Evolutionary conservation across 148 eudicot species (phyloP), one percentile per base, ranked within the genome.

Genomic region (Camellia japonica): DNA sequence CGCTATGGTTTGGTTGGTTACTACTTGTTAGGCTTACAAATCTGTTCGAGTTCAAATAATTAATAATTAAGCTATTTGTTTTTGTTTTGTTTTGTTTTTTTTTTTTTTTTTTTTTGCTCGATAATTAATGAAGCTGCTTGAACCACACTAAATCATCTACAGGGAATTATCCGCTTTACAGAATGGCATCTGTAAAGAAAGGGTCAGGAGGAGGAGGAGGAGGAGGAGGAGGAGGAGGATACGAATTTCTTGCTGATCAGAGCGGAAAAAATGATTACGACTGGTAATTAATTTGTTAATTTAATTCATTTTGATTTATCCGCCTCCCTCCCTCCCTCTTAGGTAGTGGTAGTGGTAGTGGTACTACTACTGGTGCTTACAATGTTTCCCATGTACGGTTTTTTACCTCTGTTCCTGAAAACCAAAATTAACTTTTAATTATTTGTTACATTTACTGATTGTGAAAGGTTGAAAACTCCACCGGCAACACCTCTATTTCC

Each of bases 401-500:
- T 23, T 23, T 23, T 0, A 23, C 23, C 23, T 23, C 23, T 23
- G 23, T 23, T 23, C 0, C 14, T 41, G 16, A 56, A 3, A 38
- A 11, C 14, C 63, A 16, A 74, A 74, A 23, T 23, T 23, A 23
- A 23, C 23, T 23, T 9, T 76, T 0, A 46, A 64, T 4, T 18
- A 47, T 0, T 73, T 60, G 15, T 12, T 61, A 3, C 15, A 19
- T 15, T 79, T 23, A 6, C 38, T 3, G 0, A 1, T 68, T 78
- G 52, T 74, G 60, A 13, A 62, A 88, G 90, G 90, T 66, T 88
- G 56, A 88, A 88, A 78, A 88, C 90, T n/a, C 90, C 90, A 66
- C 90, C 90, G 0, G 88, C 87, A 1, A 88, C 90, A 41, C 90
- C 90, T 77, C 79, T 86, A 61, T 88, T 88, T 75, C 88, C 88